Evolutionary conservation across 2,329 filamentous ascomycete species (phyloP).

Genomic region (Dryadomyces sulphureus): DNA sequence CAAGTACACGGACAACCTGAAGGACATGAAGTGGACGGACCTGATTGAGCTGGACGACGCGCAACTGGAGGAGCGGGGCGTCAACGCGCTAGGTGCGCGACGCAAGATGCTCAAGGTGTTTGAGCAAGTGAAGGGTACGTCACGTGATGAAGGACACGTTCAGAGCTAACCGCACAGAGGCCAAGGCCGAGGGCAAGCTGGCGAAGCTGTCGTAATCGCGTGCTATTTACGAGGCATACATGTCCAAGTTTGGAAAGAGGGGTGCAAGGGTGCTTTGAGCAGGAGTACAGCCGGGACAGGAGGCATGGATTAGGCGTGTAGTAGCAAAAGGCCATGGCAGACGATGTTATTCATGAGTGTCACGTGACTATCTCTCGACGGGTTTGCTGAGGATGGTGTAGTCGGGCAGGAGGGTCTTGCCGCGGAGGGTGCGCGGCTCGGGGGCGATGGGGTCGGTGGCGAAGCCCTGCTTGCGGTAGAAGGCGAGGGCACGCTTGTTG

Average conservation of each 20-base stretch:
- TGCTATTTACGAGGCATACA: no score
- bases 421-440: slow-evolving; percentile 34
- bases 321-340: no score
- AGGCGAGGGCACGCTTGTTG: slow-evolving; percentile 40
- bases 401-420: slow-evolving; percentile 37
- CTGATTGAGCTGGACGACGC: slow-evolving; percentile 85
- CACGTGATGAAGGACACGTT: not conserved
- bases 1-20: slow-evolving; percentile 97
- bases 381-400: slow-evolving; percentile 45
- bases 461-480: slow-evolving; percentile 50
- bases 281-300: no score
- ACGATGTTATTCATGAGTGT: no score
- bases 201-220: slow-evolving; percentile 20
- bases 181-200: slow-evolving; percentile 60
- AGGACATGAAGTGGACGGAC: slow-evolving; percentile 94
- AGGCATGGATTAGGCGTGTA: no score
- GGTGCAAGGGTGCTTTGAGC: not conserved
- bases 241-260: not conserved
- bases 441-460: slow-evolving; percentile 40
- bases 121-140: slow-evolving; percentile 70
- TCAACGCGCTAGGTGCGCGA: slow-evolving; percentile 85
- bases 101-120: slow-evolving; percentile 99
- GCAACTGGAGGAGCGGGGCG: slow-evolving; percentile 79
- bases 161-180: slow-evolving; percentile 31
- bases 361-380: not conserved